Base-by-base conservation (phyloP, 192 early-diverging fungal species). In the Podila epigama region DNA sequence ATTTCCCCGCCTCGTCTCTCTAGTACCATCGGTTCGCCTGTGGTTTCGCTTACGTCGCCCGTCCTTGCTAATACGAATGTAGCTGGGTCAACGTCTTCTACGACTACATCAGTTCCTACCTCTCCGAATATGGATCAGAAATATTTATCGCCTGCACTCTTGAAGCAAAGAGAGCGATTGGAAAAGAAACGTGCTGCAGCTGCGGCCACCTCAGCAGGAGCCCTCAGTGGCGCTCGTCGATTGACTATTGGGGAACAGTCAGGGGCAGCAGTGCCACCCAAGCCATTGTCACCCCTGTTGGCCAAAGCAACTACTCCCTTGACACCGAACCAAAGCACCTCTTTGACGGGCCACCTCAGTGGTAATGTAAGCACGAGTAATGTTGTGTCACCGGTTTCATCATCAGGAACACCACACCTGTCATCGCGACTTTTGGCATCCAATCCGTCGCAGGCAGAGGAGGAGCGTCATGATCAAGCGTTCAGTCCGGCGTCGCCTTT, bases 121-220 rank as follows among this genome's bases (percentile, higher is more conserved):
- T 18, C 37, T 16, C 35, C 59, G 4, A 57, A 52, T 4, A 13
- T 56, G 1, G 60, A 68, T 42, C 66, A 63, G 18, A 68, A 75
- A 31, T 68, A 54, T 50, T 37, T 77, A 12, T 61, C 73, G 1
- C 73, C 73, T 20, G 73, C 73, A 3, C 48, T 77, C 8, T 66
- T 53, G 54, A 77, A 50, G 33, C 73, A 77, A 16, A 53, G 60
- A 6, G 73, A 77, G 56, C 31, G 73, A n/a, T 32, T 77, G 37
- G 73, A 77, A 39, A 36, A 77, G 50, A 77, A 68, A 36, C 48
- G 56, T 11, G 73, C 71, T 11, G 51, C 64, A 2, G 66, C 54
- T 15, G 55, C 60, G 2, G 55, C 57, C 4, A 18, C 59, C 5
- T 34, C 69, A 31, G 15, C 60, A 16, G 37, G 42, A 27, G 20